Evolutionary conservation across 2,329 filamentous ascomycete genomes (phyloP).

Genomic region (Orbilia quercus): DNA sequence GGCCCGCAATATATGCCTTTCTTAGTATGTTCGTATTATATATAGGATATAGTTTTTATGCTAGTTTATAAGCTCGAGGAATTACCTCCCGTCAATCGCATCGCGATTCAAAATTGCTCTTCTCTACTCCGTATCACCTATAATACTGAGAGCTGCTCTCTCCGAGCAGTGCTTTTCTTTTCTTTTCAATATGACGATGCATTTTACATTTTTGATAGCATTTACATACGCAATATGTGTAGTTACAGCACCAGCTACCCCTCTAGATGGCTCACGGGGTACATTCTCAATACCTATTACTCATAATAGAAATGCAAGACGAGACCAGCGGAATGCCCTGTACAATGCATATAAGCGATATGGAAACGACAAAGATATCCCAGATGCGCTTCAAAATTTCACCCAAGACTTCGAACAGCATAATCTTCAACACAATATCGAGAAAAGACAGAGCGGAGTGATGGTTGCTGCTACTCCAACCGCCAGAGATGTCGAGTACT

Average conservation of each 20-base stretch:
- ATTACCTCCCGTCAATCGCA: too few relatives aligned
- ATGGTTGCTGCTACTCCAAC: slow-evolving; percentile 67
- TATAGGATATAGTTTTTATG: too few relatives aligned
- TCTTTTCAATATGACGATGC: slow-evolving; percentile 8
- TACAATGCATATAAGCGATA: slow-evolving; percentile 29
- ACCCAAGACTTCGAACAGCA: not conserved
- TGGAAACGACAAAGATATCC: slow-evolving; percentile 8
- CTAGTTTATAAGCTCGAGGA: too few relatives aligned
- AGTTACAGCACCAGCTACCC: slow-evolving; percentile 1
- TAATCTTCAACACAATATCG: not conserved
- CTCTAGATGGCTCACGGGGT: not conserved
- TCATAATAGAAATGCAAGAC: not conserved
- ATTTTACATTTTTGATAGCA: not conserved
- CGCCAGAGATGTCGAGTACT: slow-evolving; percentile 75
- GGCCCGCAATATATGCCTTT: too few relatives aligned
- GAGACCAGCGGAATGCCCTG: slow-evolving; percentile 21
- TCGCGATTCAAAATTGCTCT: too few relatives aligned
- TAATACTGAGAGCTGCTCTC: too few relatives aligned
- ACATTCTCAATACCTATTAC: slow-evolving; percentile 20
- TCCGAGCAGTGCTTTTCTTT: not conserved
- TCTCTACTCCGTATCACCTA: too few relatives aligned
- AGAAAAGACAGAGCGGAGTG: slow-evolving; percentile 3
- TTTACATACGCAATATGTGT: not conserved
- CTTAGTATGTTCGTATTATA: too few relatives aligned
- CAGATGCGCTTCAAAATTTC: slow-evolving; percentile 1